Evolutionary conservation across 228 moss, liverwort and hornwort genomes (phyloP).

Genomic region (Sphagnum fallax): DNA sequence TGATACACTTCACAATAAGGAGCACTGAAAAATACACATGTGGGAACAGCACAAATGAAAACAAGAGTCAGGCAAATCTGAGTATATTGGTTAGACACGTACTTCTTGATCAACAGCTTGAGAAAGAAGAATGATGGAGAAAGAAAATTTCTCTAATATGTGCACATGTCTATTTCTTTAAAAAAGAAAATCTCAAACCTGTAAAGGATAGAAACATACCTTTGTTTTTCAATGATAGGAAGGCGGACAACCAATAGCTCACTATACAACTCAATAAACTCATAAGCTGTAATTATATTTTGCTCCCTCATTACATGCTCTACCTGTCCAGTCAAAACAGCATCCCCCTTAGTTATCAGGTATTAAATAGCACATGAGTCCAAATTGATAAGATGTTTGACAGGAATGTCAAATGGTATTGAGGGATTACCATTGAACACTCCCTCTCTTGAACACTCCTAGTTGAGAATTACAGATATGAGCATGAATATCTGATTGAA

Average conservation of each 20-base stretch:
- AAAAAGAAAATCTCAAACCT: too few relatives aligned
- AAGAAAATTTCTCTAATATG: not conserved
- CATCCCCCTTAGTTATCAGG: too few relatives aligned
- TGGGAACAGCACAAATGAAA: not conserved
- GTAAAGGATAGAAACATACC: conserved; percentile 25
- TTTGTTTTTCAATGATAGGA: conserved; percentile 74
- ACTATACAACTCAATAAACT: conserved; percentile 67
- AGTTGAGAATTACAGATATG: too few relatives aligned
- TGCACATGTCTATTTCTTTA: too few relatives aligned
- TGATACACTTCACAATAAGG: not conserved
- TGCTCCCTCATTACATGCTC: conserved; percentile 81
- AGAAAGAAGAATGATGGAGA: not conserved
- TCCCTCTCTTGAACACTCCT: too few relatives aligned
- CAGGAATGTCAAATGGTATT: too few relatives aligned
- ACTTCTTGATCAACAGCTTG: too few relatives aligned
- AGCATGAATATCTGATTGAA: too few relatives aligned
- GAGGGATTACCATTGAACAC: too few relatives aligned
- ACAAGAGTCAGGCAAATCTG: not conserved
- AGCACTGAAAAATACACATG: not conserved
- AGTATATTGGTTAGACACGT: not conserved
- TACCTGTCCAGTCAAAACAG: conserved; percentile 30
- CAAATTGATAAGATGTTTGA: too few relatives aligned
- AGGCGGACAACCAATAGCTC: conserved; percentile 77
- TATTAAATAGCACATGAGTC: too few relatives aligned
- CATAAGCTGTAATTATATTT: conserved; percentile 72